Evolutionary conservation across 169 alveolate genomes (phyloP).

Genomic region (Plasmodium knowlesi): DNA sequence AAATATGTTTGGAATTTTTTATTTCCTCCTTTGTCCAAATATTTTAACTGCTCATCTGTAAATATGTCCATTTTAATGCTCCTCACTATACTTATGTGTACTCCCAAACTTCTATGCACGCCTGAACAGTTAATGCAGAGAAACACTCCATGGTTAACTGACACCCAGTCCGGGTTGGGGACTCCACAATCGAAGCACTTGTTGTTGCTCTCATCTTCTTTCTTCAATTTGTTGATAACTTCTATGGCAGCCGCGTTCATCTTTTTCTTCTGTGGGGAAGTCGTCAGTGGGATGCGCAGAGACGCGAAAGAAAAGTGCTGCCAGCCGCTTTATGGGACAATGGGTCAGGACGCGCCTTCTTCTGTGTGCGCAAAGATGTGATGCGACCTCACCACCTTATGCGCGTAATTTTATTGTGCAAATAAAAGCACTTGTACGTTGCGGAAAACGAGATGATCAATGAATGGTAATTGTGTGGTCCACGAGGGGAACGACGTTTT

Average conservation of each 20-base stretch:
- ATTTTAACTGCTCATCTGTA: constrained; percentile 91
- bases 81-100: constrained; percentile 93
- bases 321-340: background rate
- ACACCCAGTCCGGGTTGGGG: constrained; percentile 96
- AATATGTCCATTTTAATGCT: constrained; percentile 95
- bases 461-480: background rate
- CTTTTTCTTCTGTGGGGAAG: background rate
- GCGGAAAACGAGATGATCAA: background rate
- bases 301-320: background rate
- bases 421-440: background rate
- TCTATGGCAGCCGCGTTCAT: constrained; percentile 70
- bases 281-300: background rate
- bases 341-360: background rate
- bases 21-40: constrained; percentile 87
- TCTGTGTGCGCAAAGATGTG: background rate
- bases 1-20: constrained; percentile 79
- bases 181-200: constrained; percentile 86
- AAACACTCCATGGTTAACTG: constrained; percentile 95
- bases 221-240: constrained; percentile 57
- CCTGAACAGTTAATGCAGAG: constrained; percentile 96
- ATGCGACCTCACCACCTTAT: background rate
- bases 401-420: background rate
- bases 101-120: constrained; percentile 91
- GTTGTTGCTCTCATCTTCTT: constrained; percentile 76
- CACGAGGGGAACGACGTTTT: background rate